Base-by-base conservation (phyloP, 2,329 filamentous ascomycete species). In the Cladosporium sp. region DNA sequence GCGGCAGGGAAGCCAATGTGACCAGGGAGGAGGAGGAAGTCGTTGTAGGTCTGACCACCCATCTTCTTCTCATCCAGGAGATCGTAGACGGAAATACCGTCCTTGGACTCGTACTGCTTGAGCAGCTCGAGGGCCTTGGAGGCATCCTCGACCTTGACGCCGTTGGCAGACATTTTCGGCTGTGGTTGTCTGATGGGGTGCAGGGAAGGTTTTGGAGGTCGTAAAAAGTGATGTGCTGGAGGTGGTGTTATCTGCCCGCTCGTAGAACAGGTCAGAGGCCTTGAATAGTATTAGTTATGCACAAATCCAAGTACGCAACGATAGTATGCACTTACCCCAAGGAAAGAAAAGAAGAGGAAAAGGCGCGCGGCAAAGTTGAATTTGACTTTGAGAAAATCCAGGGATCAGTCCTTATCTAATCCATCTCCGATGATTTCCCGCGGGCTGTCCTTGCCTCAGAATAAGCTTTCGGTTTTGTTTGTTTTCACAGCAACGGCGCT, bases 1-100 rank as follows among this genome's bases (percentile, higher is more conserved):
- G 88, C 89, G 64, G 94, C 93, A 57, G 93, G 83, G 74, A 98
- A 98, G 72, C 92, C 93, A 75, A 98, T 96, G 76, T 96, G 95
- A 68, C 94, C 94, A 52, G 93, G 93, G 55, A 98, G 80, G 64
- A 98, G 76, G 56, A 98, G 83, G 77, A 98, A 98, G 74, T 98
- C 93, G 73, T 98, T 98, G 61, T 96, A 98, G 53, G 92, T 97
- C 66, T 98, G 79, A 64, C 93, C 93, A 55, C 93, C 93, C 66
- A 91, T 88, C 72, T 85, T 86, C 75, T 86, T 86, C 59, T 92
- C 91, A 76, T 98, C 87, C 69, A 97, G 83, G 62, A 98, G 79
- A 57, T 89, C 84, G 66, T 89, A 78, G 64, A 94, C 82, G 68
- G 89, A 83, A 62, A 98, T 85, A 53, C 93, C 93, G 82, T 98